These are phyloP conservation scores for Capsella rubella DNA, from an alignment of 441 rosid species.

Conservation along the genomic window DNA sequence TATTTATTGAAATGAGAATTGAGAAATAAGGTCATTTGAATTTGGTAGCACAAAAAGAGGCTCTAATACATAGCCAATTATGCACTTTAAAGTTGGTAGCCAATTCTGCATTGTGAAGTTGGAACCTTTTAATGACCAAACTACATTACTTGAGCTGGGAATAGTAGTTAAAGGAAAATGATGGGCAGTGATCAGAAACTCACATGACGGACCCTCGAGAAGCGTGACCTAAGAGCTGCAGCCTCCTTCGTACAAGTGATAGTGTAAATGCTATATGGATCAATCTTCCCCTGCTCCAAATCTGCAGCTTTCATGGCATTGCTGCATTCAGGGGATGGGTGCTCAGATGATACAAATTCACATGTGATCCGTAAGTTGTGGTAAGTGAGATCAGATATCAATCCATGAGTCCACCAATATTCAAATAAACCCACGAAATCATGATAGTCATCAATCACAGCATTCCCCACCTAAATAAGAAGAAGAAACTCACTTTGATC, in stretches of 20 bases:
- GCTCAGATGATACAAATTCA: conserved; percentile 62
- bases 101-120: not conserved
- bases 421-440: conserved; percentile 86
- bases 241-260: conserved; percentile 64
- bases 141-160: not conserved
- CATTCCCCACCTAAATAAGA: conserved; percentile 80
- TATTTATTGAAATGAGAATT: not conserved
- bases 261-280: conserved; percentile 91
- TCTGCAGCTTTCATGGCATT: conserved; percentile 64
- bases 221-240: conserved; percentile 54
- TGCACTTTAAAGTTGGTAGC: not conserved
- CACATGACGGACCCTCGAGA: conserved; percentile 76
- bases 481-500: not conserved
- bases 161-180: not conserved
- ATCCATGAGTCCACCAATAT: conserved; percentile 97
- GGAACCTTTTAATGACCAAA: not conserved
- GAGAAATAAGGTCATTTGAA: conserved; percentile 3
- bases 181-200: conserved; percentile 39
- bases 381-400: conserved; percentile 91
- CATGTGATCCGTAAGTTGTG: conserved; percentile 60
- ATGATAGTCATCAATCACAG: conserved; percentile 91
- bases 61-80: not conserved
- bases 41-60: not conserved
- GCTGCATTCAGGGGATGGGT: conserved; percentile 73
- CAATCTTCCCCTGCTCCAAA: conserved; percentile 77